These are phyloP conservation scores for Pachyrhizus erosus DNA, from an alignment of 306 rosid species.

Conservation along the genomic window DNA sequence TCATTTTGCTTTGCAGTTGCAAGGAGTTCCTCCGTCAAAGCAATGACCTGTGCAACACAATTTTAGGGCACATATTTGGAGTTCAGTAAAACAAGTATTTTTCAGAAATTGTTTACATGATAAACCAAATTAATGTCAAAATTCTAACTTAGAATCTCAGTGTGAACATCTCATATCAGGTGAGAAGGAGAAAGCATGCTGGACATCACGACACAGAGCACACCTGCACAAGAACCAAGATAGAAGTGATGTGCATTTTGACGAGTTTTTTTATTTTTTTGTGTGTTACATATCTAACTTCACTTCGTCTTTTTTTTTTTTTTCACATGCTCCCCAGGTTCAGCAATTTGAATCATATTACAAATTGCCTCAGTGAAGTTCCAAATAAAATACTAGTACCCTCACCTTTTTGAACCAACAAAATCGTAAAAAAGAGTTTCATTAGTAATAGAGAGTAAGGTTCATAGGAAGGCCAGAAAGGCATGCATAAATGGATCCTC, in stretches of 20 bases:
- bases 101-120: conserved; percentile 37
- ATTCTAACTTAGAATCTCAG: conserved; percentile 79
- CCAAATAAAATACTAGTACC: conserved; percentile 43
- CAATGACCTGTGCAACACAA: conserved; percentile 76
- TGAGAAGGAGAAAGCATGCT: conserved; percentile 71
- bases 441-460: conserved; percentile 48
- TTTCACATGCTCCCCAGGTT: conserved; percentile 52
- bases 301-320: too few species aligned
- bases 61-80: conserved; percentile 57
- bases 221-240: conserved; percentile 96
- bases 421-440: conserved; percentile 51
- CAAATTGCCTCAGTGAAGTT: conserved; percentile 43
- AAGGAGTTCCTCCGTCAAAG: conserved; percentile 91
- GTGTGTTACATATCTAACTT: too few species aligned
- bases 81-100: conserved; percentile 37
- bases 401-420: conserved; percentile 63
- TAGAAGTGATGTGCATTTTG: conserved; percentile 79
- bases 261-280: too few species aligned
- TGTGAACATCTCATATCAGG: conserved; percentile 78
- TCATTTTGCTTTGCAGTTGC: conserved; percentile 86
- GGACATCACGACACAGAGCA: conserved; percentile 77
- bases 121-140: conserved; percentile 57
- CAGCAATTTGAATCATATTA: conserved; percentile 46
- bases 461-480: conserved; percentile 44
- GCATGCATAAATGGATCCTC: too few species aligned